Evolutionary conservation across 495 filamentous ascomycete species (phyloP), one percentile per base, ranked within the genome.

Genomic region (Tuber calosporum): DNA sequence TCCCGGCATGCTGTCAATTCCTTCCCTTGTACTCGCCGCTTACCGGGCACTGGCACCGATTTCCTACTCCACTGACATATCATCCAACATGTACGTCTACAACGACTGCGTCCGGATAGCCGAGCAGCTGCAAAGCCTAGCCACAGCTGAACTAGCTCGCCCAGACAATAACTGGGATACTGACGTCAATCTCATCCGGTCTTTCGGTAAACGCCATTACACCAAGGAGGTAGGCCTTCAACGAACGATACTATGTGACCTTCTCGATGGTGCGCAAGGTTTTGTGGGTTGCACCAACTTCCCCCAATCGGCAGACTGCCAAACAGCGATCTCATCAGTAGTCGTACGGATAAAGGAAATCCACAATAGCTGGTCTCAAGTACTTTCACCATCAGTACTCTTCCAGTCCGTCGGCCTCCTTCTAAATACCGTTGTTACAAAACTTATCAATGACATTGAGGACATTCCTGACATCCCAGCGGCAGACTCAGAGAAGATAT

Each of bases 401-500:
- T 89, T 92, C 30, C 96, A 98, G 75, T 90, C 92, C 0, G 86
- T 96, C 20, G 95, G 96, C 5, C 90, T 90, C 17, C 85, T 99
- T 2, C 85, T 94, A 7, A 89, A 91, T n/a, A 89, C 91, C 0
- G 86, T 95, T 20, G 88, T 91, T n/a, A 85, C 85, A 30, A 96
- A 95, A 79, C 86, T 97, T 19, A 89, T 97, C 66, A 84, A 87
- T 69, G 96, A 97, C 72, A 87, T 98, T 45, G 90, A 93, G 81
- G 95, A 99, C 72, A 85, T 98, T 72, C 81, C 88, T 3, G 91
- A 93, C 72, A 97, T 99, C 69, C 90, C 91, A 6, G 93, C 94
- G 76, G 88, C 92, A 38, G 94, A 98, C 80, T 94, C 93, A 2
- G 90, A 92, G 75, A 88, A 87, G 72, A 87, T 97, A 42, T 90